Percentiles rank a stretch among this genome's conserved stretches.
Conservation (phyloP, 805 yeast genomes). For the Myxozyma sirexii region DNA sequence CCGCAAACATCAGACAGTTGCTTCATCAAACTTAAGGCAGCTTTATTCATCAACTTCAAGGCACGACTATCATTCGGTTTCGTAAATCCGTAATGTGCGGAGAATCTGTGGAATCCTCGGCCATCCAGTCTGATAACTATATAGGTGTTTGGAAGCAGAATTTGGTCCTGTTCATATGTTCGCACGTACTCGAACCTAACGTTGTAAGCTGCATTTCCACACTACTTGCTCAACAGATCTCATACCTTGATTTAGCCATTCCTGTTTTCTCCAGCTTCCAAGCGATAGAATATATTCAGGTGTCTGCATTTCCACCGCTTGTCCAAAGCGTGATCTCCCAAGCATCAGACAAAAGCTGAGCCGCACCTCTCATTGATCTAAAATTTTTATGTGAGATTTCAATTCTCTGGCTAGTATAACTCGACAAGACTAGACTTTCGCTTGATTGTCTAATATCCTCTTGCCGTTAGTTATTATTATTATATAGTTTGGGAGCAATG, state of each 20-base stretch:
- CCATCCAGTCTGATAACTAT: conserved; percentile 90
- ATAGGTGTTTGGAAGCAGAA: conserved; percentile 75
- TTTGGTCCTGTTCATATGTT: conserved; percentile 72
- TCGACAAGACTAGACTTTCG: background rate
- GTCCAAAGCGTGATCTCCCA: background rate
- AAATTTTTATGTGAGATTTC: conserved; percentile 4
- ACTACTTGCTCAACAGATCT: background rate
- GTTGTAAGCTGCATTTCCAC: background rate
- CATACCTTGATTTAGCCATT: conserved; percentile 34
- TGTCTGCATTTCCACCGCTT: background rate
- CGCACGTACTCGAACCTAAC: conserved; percentile 80
- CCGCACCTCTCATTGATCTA: conserved; percentile 13
- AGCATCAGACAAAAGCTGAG: conserved; percentile 1
- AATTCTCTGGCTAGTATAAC: background rate
- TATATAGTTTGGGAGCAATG: background rate
- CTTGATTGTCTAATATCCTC: background rate
- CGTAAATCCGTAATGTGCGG: conserved; percentile 67
- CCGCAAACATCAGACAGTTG: conserved; percentile 70
- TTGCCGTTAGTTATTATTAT: background rate
- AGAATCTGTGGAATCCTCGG: conserved; percentile 82
- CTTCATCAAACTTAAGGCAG: conserved; percentile 68
- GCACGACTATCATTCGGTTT: conserved; percentile 90
- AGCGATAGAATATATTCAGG: too few relatives aligned
- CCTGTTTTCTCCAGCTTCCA: background rate
- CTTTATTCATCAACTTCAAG: conserved; percentile 73